Base-by-base conservation (phyloP, 257 asterid species). In the Lithospermum erythrorhizon region DNA sequence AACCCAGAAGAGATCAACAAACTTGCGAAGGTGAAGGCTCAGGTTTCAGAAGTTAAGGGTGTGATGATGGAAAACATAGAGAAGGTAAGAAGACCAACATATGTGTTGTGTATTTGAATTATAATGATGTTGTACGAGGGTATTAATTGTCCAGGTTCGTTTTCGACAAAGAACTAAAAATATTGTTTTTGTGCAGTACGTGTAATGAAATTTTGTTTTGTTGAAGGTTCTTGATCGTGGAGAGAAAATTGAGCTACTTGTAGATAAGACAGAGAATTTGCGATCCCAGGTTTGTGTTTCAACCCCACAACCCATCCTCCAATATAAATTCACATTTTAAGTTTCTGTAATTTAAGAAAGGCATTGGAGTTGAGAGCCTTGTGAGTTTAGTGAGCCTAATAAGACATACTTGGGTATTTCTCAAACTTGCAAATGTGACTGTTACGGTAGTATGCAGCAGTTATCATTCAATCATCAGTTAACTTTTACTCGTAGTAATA, bases 181-280 rank as follows among this genome's bases (percentile, higher is more conserved):
- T 35, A 3, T 41, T 35, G 30, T 22, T 14, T 14, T 48, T 45
- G 52, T 47, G 57, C 19, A 22, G 25, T 48, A 51, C 37, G 11
- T 17, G 45, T 35, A 52, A 30, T 58, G 25, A 55, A 45, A 20
- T 63, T 70, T 63, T 69, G 69, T 30, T 56, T 56, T 54, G 37
- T 49, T 73, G 58, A 68, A 89, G 97, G 97, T 89, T 73, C 87
- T 89, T 19, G 97, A 89, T 59, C 97, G 97, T 63, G 97, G 95
- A 45, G 97, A 86, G 63, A 89, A 89, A 80, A 86, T 89, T 61
- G 97, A 89, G 78, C 78, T 89, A 78, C 78, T 86, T 67, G 95
- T 89, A 80, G 97, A 89, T 73, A 89, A 89, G 76, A 89, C 94
- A 29, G 95, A 89, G 78, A 86, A 81, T 70, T 90, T 89, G 71